Evolutionary conservation across 2,329 filamentous ascomycete species (phyloP).

Genomic region (Beauveria brongniartii): DNA sequence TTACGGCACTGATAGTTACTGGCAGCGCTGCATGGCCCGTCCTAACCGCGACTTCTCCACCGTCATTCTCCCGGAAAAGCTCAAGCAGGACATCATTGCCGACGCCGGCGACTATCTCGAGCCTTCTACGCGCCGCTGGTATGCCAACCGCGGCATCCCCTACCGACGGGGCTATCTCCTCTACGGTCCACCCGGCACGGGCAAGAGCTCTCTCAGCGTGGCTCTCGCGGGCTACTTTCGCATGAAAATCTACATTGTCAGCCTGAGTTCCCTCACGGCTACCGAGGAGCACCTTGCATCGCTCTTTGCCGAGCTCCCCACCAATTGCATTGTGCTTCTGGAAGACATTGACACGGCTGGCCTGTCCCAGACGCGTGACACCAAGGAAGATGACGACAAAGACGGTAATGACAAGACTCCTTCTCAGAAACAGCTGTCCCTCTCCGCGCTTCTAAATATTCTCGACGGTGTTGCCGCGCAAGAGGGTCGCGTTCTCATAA

Average conservation of each 20-base stretch:
- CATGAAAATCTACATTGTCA: constrained; percentile 65
- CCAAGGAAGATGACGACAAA: constrained; percentile 17
- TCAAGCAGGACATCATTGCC: constrained; percentile 50
- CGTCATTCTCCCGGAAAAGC: constrained; percentile 53
- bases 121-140: constrained; percentile 63
- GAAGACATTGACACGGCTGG: constrained; percentile 72
- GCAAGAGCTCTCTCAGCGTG: constrained; percentile 66
- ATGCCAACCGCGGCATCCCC: constrained; percentile 74
- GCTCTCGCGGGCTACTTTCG: constrained; percentile 63
- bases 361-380: constrained; percentile 51
- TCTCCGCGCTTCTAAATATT: constrained; percentile 73
- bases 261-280: constrained; percentile 52
- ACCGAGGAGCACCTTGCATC: constrained; percentile 57
- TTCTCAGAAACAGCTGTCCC: constrained; percentile 42
- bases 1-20: constrained; percentile 35
- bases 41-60: constrained; percentile 55
- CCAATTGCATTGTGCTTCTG: constrained; percentile 63
- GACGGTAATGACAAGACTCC: constrained; percentile 13
- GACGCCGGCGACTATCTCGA: constrained; percentile 58
- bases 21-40: constrained; percentile 56
- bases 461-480: constrained; percentile 65
- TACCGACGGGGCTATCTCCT: constrained; percentile 80
- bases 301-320: constrained; percentile 60
- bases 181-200: constrained; percentile 71
- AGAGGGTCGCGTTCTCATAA: constrained; percentile 55